Conservation (phyloP, 495 filamentous ascomycete genomes). For the Oidiodendron maius region DNA sequence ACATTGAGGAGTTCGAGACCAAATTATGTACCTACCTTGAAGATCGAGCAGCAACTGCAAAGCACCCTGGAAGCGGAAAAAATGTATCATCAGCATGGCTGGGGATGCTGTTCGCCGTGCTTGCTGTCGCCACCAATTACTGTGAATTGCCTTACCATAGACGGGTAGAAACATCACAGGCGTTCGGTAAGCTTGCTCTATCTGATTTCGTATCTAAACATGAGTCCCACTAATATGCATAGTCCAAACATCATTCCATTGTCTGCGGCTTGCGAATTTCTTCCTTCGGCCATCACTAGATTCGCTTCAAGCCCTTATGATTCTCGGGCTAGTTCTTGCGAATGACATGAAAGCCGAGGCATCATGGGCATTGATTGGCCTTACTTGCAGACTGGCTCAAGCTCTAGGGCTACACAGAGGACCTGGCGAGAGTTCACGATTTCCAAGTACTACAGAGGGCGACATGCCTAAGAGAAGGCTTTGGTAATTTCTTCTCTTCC, state of each 20-base stretch:
- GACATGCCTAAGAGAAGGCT: conserved; percentile 31
- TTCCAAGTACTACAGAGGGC: conserved; percentile 9
- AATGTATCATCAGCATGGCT: conserved; percentile 62
- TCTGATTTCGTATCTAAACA: neutral
- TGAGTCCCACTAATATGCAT: conserved; percentile 23
- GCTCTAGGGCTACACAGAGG: conserved; percentile 45
- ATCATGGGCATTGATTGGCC: conserved; percentile 49
- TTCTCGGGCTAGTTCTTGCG: conserved; percentile 47
- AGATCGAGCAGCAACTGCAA: conserved; percentile 43
- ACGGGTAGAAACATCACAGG: conserved; percentile 43
- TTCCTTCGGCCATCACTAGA: conserved; percentile 47
- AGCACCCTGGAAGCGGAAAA: conserved; percentile 34
- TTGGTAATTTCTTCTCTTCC: conserved; percentile 22
- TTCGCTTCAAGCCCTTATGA: conserved; percentile 49
- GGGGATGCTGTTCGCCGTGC: conserved; percentile 69
- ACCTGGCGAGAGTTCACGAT: conserved; percentile 26
- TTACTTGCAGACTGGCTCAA: conserved; percentile 49
- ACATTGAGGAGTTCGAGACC: conserved; percentile 59
- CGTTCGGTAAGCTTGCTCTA: conserved; percentile 10
- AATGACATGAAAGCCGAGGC: conserved; percentile 57
- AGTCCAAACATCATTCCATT: conserved; percentile 53
- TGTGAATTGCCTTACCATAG: conserved; percentile 58
- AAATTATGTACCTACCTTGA: conserved; percentile 62
- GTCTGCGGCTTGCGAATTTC: conserved; percentile 47
- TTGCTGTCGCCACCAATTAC: conserved; percentile 79